Evolutionary conservation across 129 eudicot species (phyloP).

Genomic region (Chrysanthemum seticuspe): DNA sequence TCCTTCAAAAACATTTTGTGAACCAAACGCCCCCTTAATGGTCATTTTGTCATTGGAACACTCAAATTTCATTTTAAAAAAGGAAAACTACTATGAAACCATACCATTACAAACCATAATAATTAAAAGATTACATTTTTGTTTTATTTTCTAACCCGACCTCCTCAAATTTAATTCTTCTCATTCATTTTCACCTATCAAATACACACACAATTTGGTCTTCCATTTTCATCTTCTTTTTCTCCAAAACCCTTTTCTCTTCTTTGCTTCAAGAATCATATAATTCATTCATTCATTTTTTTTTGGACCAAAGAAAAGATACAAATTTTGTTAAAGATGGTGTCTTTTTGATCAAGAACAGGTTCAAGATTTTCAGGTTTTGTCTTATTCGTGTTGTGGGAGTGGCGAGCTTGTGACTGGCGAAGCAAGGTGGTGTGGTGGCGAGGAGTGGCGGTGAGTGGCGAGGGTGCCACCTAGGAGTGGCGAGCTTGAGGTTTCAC

Average conservation of each 20-base stretch:
- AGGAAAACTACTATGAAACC: conserved; percentile 20
- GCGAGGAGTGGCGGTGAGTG: too few relatives aligned
- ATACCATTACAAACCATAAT: too few relatives aligned
- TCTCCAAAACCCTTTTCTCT: conserved; percentile 24
- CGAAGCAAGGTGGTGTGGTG: too few relatives aligned
- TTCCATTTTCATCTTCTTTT: conserved; percentile 11
- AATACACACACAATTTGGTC: conserved; percentile 15
- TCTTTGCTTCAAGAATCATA: conserved; percentile 16
- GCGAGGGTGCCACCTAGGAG: too few relatives aligned
- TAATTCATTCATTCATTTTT: conserved; percentile 19
- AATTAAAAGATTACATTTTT: not conserved
- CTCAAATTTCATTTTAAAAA: not conserved
- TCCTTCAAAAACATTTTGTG: too few relatives aligned
- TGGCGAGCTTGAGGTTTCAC: too few relatives aligned
- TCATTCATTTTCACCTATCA: conserved; percentile 11
- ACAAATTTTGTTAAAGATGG: conserved; percentile 3
- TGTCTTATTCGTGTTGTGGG: too few relatives aligned
- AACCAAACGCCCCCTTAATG: too few relatives aligned
- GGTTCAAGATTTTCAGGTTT: conserved; percentile 24
- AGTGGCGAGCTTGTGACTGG: too few relatives aligned
- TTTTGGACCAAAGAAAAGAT: not conserved
- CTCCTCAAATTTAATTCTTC: not conserved
- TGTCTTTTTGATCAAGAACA: conserved; percentile 28
- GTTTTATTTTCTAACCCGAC: conserved; percentile 2
- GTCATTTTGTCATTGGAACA: conserved; percentile 29